Base-by-base conservation (phyloP, 2,329 filamentous ascomycete genomes). In the Sarocladium brachiariae region DNA sequence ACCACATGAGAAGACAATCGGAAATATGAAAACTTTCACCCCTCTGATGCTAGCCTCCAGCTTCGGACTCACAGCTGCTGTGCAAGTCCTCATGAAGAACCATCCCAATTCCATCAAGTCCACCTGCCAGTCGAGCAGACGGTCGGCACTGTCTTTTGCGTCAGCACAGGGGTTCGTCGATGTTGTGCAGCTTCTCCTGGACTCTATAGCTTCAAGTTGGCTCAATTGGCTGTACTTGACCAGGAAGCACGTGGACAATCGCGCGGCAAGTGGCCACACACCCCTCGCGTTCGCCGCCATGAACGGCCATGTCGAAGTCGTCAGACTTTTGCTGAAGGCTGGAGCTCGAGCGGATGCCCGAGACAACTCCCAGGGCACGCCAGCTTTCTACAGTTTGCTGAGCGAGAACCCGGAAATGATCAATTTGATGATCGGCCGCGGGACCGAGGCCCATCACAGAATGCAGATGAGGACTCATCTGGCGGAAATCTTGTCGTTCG, bases 21-120 rank as follows among this genome's bases (percentile, higher is more conserved):
- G 8, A 2, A 31, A 7, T 39, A 21, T 14, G 1, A 34, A 8
- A 2, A 39, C 4, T 38, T 11, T 51, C 30, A 51, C 4, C 19
- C 23, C 27, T 10, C 25, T 51, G 11, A 51, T 51, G 33, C 18
- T 51, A 18, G 50, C 50, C 19, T 51, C 50, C 23, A 18, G 33
- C 27, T 51, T 51, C 24, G 50, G 50, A 13, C 8, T 51, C 21
- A 43, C 47, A 10, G 1, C 35, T 18, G 24, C 37, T 37, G 24
- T 18, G 3, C 34, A 35, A 24, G 4, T 14, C 11, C 11, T 51
- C 8, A 2, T 14, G 8, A 9, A 0, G 41, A 14, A 8, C 16
- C 1, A 49, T 38, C n/a, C 23, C 10, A 7, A 51, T 2, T 2
- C 23, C 14, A 16, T 10, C 9, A 16, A 25, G 13, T 13, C 14